Base-by-base conservation (phyloP, 148 eudicot species). In the Heliamphora exappendiculata region DNA sequence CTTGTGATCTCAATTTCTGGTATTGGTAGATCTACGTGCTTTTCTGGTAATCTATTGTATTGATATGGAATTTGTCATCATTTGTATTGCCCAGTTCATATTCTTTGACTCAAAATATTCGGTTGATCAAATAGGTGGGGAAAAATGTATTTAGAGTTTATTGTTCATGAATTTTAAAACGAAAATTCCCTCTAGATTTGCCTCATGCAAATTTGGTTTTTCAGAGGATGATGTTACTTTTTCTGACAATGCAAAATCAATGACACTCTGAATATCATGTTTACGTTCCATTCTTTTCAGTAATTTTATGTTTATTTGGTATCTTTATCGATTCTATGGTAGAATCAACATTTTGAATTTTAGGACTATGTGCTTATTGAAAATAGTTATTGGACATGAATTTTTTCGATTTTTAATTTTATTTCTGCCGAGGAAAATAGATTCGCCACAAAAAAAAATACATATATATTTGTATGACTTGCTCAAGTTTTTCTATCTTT, bases 1-100 rank as follows among this genome's bases (percentile, higher is more conserved):
- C 24, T 33, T 67, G 12, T 73, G 87, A 82, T 84, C 83, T 79
- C 37, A n/a, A 10, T 37, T 37, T 69, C 17, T 42, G 59, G 41
- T 29, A 53, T 34, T 36, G 17, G 31, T 72, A 3, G 63, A 72
- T 72, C 63, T 51, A 8, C 1, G 24, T 34, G 3, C 41, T 14
- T 11, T 31, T 34, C 1, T 63, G 67, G 12, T 42, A 6, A 17
- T 39, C 17, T 41, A 39, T 34, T 65, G 69, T 5, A 0, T 36
- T 36, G 29, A 37, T 8, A 36, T 37, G 47, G 19, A 66, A 2
- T 66, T 2, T 3, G 37, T 67, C 16, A 17, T 0, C n/a, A 42
- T 42, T 0, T 39, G 50, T 33, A 58, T 58, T 24, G 33, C 63
- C 0, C n/a, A 9, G 11, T 29, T 26, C 10, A 58, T 29, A 58